Conservation (phyloP, 352 stramenopile species). For the Peronospora tabacina region DNA sequence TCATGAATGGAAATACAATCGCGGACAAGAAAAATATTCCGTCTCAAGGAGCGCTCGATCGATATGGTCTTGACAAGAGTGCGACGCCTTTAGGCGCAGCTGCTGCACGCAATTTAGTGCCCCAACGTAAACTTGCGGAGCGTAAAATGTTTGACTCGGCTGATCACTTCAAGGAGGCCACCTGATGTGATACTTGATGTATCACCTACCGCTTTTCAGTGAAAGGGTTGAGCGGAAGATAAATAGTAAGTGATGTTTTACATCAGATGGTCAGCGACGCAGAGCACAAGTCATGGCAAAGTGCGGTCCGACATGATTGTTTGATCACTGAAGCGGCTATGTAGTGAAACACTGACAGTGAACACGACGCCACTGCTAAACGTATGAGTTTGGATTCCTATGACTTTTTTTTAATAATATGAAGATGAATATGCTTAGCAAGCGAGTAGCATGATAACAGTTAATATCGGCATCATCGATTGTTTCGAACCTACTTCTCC, state of each 20-base stretch:
- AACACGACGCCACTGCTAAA: neutral
- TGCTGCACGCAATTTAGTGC: conserved; percentile 47
- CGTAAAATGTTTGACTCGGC: conserved; percentile 73
- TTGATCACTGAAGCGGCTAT: neutral
- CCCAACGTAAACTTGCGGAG: conserved; percentile 60
- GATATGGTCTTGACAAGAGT: conserved; percentile 25
- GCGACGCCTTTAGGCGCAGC: conserved; percentile 27
- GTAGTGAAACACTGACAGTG: neutral
- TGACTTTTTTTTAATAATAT: too few species aligned
- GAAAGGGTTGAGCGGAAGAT: conserved; percentile 2
- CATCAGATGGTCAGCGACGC: conserved; percentile 3
- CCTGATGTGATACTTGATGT: conserved; percentile 22
- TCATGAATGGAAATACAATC: conserved; percentile 6
- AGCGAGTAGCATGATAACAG: conserved; percentile 46
- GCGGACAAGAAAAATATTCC: neutral
- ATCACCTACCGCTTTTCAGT: too few species aligned
- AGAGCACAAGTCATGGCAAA: conserved; percentile 2
- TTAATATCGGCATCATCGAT: conserved; percentile 20
- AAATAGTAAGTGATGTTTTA: conserved; percentile 11
- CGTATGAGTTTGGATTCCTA: neutral
- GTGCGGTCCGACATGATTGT: neutral
- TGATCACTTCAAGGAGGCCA: conserved; percentile 62
- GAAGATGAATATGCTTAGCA: conserved; percentile 1
- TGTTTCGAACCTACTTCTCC: too few species aligned
- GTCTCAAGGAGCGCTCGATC: conserved; percentile 16